These are phyloP conservation scores for Marasmius sp. DNA, from an alignment of 1,284 basidiomycete species.

Conservation along the genomic window DNA sequence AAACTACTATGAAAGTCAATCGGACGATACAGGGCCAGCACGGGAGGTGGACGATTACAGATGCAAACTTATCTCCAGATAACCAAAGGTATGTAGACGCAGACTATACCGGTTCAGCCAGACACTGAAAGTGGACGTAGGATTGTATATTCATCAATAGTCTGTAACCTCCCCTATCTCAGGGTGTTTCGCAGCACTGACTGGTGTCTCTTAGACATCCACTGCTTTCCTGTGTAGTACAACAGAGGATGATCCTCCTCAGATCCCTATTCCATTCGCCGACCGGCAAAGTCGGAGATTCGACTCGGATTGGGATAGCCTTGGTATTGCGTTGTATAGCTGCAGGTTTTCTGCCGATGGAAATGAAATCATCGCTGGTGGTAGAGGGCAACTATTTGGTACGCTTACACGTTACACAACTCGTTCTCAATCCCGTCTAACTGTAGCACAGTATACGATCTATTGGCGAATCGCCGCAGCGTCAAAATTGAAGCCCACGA, in stretches of 20 bases:
- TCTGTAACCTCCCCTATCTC: conserved; percentile 29
- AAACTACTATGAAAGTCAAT: conserved; percentile 72
- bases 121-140: conserved; percentile 36
- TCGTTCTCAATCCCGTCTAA: not conserved
- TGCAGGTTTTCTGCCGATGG: conserved; percentile 96
- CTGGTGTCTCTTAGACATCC: conserved; percentile 39
- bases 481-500: conserved; percentile 84
- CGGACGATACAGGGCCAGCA: conserved; percentile 78
- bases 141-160: conserved; percentile 91
- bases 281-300: conserved; percentile 38
- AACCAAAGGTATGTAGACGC: conserved; percentile 72
- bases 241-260: conserved; percentile 65
- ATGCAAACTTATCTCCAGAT: conserved; percentile 90
- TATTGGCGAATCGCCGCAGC: conserved; percentile 75
- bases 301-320: conserved; percentile 37
- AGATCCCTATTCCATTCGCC: conserved; percentile 74
- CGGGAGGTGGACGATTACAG: conserved; percentile 91
- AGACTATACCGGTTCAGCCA: not conserved
- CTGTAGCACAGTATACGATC: conserved; percentile 78
- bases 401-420: conserved; percentile 14
- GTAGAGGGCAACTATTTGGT: conserved; percentile 79
- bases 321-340: conserved; percentile 58
- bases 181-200: not conserved
- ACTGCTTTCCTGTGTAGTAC: conserved; percentile 88
- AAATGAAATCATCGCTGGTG: conserved; percentile 84